Evolutionary conservation across 768 basidiomycete species (phyloP), one percentile per base, ranked within the genome.

Genomic region (Suillus hirtellus): DNA sequence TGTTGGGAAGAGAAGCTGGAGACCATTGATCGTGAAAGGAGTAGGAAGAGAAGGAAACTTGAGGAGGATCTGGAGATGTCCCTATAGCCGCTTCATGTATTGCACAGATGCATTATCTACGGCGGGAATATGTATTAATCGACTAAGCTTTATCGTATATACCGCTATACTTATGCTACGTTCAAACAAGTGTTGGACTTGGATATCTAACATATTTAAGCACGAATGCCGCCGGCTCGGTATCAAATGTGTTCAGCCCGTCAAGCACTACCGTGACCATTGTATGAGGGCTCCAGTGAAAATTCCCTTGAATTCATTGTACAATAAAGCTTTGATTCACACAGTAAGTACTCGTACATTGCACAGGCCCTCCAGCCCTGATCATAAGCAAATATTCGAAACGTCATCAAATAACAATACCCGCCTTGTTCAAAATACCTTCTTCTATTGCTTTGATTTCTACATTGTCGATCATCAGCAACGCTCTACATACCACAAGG

Each of bases 1-100:
- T 65, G 72, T 27, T 86, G 82, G 83, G 74, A 81, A 64, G 74
- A 75, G 42, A 81, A 76, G 65, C 71, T 84, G 58, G 76, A 72
- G 50, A 47, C 49, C 34, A 59, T 74, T 11, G 74, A 75, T 59
- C 67, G 62, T 35, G 61, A 1, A 37, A 70, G 53, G 74, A 75
- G 59, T 56, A 71, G 50, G 61, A 72, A 68, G 54, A 60, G 65
- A 35, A 54, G 50, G 46, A 60, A 43, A 4, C 35, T 37, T 37
- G 35, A 37, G 35, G 70, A 71, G 40, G 66, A 74, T 0, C 15
- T 70, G 38, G 74, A 71, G 62, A 71, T 72, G 69, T 73, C 69
- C 3, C 61, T 55, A 62, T 73, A 64, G 68, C 24, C 24, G 9
- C 15, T 56, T 56, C 9, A 58, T 8, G 21, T 24, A n/a, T 21